These are phyloP conservation scores for Austroboletus novae-zelandiae DNA, from an alignment of 1,284 basidiomycete genomes.

Conservation along the genomic window DNA sequence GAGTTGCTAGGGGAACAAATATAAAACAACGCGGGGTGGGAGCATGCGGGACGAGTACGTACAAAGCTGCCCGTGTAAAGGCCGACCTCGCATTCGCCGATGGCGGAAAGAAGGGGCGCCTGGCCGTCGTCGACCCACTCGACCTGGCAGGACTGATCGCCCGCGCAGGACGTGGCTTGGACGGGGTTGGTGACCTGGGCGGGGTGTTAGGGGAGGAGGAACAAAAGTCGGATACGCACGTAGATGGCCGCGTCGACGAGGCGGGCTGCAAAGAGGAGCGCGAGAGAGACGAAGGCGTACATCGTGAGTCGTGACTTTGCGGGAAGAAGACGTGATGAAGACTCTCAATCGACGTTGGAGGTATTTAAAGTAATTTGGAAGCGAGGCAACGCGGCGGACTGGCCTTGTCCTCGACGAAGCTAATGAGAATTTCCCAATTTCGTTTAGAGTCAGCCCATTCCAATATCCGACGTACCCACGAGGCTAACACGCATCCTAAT, in stretches of 20 bases:
- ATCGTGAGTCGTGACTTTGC: constrained; percentile 12
- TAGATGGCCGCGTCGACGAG: constrained; percentile 21
- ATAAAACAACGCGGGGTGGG: constrained; percentile 14
- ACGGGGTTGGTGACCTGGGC: constrained; percentile 51
- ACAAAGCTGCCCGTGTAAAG: constrained; percentile 57
- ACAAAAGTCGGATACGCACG: constrained; percentile 11
- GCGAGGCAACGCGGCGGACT: constrained; percentile 19
- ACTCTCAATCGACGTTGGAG: background rate
- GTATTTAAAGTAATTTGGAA: constrained; percentile 31
- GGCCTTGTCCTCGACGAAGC: constrained; percentile 7
- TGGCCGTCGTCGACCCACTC: constrained; percentile 61
- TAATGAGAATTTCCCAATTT: no score
- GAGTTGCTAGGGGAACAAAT: constrained; percentile 25
- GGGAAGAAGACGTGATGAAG: background rate
- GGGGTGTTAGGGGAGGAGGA: background rate
- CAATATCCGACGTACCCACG: no score
- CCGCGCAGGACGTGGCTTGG: constrained; percentile 43
- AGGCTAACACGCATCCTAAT: no score
- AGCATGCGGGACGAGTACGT: background rate
- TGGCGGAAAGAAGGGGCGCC: constrained; percentile 44
- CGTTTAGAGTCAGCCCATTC: background rate
- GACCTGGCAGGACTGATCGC: constrained; percentile 50
- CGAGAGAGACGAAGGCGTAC: constrained; percentile 13
- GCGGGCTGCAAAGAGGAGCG: constrained; percentile 20
- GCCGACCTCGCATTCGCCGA: constrained; percentile 51